Evolutionary conservation across 805 yeast genomes (phyloP).

Genomic region (Naumovozyma castellii): DNA sequence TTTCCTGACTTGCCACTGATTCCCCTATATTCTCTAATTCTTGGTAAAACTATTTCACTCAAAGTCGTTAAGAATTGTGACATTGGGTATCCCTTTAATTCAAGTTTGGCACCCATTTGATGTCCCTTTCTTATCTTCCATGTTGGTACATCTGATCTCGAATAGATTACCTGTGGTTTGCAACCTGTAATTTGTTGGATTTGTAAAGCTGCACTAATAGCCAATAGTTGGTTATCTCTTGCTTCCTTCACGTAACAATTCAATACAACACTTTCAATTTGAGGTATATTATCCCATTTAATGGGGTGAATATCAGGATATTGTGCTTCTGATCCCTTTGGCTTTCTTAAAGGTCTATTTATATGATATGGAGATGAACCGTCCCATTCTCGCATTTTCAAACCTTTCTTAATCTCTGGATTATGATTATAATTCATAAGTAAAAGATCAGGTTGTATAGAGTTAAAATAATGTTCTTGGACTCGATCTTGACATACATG

Average conservation of each 20-base stretch:
- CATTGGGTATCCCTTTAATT: slow-evolving; percentile 70
- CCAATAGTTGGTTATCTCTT: slow-evolving; percentile 57
- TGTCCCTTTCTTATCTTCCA: slow-evolving; percentile 85
- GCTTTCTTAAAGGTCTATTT: slow-evolving; percentile 69
- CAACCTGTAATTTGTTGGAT: slow-evolving; percentile 91
- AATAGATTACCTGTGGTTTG: slow-evolving; percentile 63
- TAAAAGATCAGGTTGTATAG: slow-evolving; percentile 66
- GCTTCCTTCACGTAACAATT: slow-evolving; percentile 73
- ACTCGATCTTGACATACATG: slow-evolving; percentile 75
- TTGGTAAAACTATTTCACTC: slow-evolving; percentile 86
- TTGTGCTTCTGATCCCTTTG: slow-evolving; percentile 64
- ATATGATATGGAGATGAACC: slow-evolving; percentile 80
- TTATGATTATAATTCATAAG: slow-evolving; percentile 69
- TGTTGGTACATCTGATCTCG: slow-evolving; percentile 68
- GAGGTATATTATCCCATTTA: slow-evolving; percentile 62
- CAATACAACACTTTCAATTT: slow-evolving; percentile 53
- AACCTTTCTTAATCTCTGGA: slow-evolving; percentile 45
- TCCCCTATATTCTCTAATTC: slow-evolving; percentile 81
- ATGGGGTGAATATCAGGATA: slow-evolving; percentile 66
- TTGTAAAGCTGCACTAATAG: slow-evolving; percentile 68
- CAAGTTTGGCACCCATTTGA: slow-evolving; percentile 84
- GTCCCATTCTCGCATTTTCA: slow-evolving; percentile 75
- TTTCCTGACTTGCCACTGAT: slow-evolving; percentile 73
- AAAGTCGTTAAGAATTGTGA: slow-evolving; percentile 77
- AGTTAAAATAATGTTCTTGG: slow-evolving; percentile 63